Evolutionary conservation across 2,329 filamentous ascomycete species (phyloP), one percentile per base, ranked within the genome.

Genomic region (Fonsecaea pedrosoi): DNA sequence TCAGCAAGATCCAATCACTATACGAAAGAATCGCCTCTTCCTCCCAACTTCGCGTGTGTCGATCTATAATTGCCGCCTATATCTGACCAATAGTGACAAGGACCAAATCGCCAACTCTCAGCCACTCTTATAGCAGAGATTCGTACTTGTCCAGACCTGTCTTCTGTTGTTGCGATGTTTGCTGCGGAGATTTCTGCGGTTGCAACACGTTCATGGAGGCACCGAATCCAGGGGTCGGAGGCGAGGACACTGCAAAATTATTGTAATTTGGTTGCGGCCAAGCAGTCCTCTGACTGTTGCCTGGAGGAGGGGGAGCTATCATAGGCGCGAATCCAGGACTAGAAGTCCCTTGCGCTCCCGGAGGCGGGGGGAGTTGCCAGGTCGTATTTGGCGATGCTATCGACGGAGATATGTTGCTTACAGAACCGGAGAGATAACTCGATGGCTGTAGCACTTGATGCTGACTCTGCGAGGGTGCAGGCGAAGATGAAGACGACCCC

Each of bases 111-210:
- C 10, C 45, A 25, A 10, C 18, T 50, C 18, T 4, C 45, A 21
- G 12, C n/a, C 13, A 55, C 48, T 48, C 8, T 77, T 71, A 87
- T 66, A 87, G 73, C 69, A 87, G 78, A 75, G 85, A 87, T 71
- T 86, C 83, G 73, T 83, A 87, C 67, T 83, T 84, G 75, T 86
- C 85, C 65, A 87, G 73, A 1, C 84, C 84, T 63, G 76, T 75
- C 69, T 76, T 79, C 68, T 73, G 77, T 61, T 74, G 70, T 35
- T 66, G 65, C 50, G 71, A 67, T 18, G 73, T 68, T 58, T 74
- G 71, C n/a, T 70, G 62, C 15, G 63, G 64, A 61, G 69, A 72
- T 40, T 67, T 69, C 50, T 77, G 75, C 53, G 75, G 69, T 37
- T 48, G 66, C 55, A 63, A 18, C 8, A 65, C 37, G 25, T 58